Conservation (phyloP, 805 yeast genomes). For the Ogataea methanolica region DNA sequence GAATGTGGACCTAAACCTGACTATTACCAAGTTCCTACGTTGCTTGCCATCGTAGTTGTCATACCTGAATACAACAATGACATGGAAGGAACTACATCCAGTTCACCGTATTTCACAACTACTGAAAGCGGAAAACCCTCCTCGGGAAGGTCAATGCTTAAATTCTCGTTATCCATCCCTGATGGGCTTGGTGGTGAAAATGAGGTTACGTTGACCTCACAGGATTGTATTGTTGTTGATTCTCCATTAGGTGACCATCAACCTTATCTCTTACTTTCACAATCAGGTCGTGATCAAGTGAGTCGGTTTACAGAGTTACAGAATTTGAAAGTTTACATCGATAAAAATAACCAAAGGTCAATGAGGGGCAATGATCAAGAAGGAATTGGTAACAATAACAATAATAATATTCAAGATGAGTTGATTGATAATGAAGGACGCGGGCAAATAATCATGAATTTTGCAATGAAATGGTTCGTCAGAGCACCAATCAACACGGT, state of each 20-base stretch:
- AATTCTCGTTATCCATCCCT: too few species aligned
- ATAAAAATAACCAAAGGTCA: too few species aligned
- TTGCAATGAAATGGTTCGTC: not conserved
- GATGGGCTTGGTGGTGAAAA: not conserved
- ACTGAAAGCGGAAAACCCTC: too few species aligned
- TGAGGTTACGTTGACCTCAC: slow-evolving; percentile 13
- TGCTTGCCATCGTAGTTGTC: slow-evolving; percentile 7
- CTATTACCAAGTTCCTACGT: slow-evolving; percentile 16
- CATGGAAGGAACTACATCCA: too few species aligned
- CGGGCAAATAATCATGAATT: not conserved
- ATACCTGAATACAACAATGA: too few species aligned
- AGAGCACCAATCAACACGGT: not conserved
- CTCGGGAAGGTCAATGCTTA: too few species aligned
- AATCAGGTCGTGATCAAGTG: slow-evolving; percentile 23
- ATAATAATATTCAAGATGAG: not conserved
- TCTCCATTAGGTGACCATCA: slow-evolving; percentile 21
- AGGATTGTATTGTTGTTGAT: slow-evolving; percentile 40
- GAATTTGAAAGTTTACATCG: too few species aligned
- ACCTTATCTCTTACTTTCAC: slow-evolving; percentile 37
- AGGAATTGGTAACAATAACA: not conserved
- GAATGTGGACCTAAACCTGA: slow-evolving; percentile 11
- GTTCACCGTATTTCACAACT: too few species aligned
- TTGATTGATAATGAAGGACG: not conserved
- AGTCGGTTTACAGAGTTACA: too few species aligned
- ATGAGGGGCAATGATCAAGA: too few species aligned